phyloP scores from a whole-genome alignment of 257 asterid species.

The Anisodus acutangulus region DNA sequence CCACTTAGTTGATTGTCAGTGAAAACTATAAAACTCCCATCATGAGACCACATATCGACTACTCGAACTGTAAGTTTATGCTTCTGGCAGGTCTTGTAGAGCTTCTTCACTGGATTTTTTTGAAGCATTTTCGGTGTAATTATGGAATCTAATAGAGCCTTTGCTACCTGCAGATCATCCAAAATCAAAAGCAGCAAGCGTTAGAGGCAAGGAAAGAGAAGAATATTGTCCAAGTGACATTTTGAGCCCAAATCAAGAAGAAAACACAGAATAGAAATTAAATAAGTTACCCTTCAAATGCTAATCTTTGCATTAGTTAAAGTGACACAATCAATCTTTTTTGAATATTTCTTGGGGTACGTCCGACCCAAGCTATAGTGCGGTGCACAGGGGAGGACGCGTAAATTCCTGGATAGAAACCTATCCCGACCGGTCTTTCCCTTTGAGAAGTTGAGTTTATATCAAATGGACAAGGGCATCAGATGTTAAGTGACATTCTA shows the following conservation, averaged over 20 bases:
- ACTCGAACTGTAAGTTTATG: conserved; percentile 61
- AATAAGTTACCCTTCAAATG: too few species aligned
- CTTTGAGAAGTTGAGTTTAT: background rate
- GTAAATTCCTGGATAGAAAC: background rate
- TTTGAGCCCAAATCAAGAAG: background rate
- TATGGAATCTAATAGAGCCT: conserved; percentile 60
- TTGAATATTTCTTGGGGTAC: background rate
- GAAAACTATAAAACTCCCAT: conserved; percentile 61
- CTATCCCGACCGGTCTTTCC: background rate
- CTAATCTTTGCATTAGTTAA: too few species aligned
- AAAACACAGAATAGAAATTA: background rate
- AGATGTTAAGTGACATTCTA: background rate
- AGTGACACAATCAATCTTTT: background rate
- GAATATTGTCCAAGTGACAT: background rate
- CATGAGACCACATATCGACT: conserved; percentile 63
- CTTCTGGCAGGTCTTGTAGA: conserved; percentile 75
- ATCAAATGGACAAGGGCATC: background rate
- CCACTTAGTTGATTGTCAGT: conserved; percentile 63
- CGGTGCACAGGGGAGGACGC: background rate
- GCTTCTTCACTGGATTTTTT: conserved; percentile 74
- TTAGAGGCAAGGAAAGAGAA: background rate
- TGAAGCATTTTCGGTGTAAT: conserved; percentile 76
- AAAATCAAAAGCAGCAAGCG: background rate
- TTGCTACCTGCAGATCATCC: conserved; percentile 52
- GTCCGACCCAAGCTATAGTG: background rate